A percentile compares a stretch with the other conserved stretches of the same genome.
These are phyloP conservation scores for Elsinoe perseae DNA, from an alignment of 2,329 filamentous ascomycete species.

Conservation along the genomic window DNA sequence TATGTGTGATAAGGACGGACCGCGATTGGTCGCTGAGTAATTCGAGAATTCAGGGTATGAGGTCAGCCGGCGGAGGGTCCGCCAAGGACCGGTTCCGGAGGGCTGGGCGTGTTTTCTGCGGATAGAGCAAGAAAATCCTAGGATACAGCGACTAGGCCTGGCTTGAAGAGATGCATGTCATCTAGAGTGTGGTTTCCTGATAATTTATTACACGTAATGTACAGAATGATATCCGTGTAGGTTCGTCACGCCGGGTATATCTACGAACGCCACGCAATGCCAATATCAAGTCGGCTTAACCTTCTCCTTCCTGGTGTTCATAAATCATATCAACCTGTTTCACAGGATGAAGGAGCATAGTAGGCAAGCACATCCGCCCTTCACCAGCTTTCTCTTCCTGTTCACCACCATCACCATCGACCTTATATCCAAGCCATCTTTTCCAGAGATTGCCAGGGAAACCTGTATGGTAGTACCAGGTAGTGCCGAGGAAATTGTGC, in stretches of 20 bases:
- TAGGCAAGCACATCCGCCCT: slow-evolving; percentile 44
- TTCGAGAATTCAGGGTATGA: background rate
- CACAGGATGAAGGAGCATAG: slow-evolving; percentile 43
- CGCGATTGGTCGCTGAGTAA: slow-evolving; percentile 9
- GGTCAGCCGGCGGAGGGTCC: background rate
- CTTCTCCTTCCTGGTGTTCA: slow-evolving; percentile 29
- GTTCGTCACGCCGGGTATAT: background rate
- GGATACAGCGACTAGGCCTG: background rate
- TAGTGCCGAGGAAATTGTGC: slow-evolving; percentile 47
- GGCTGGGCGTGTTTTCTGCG: background rate
- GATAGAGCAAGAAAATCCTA: background rate
- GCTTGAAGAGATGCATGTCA: too few relatives aligned
- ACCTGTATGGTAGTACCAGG: slow-evolving; percentile 48
- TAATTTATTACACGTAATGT: background rate
- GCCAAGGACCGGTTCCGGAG: background rate
- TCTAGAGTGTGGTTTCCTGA: background rate
- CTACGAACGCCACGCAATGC: background rate
- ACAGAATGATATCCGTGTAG: slow-evolving; percentile 3
- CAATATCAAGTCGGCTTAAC: background rate
- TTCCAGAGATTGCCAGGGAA: slow-evolving; percentile 49
- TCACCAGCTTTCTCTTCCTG: slow-evolving; percentile 38
- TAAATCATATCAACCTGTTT: slow-evolving; percentile 44
- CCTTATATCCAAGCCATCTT: slow-evolving; percentile 48
- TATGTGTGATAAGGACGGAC: background rate
- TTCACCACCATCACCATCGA: slow-evolving; percentile 44